Base-by-base conservation (phyloP, 352 stramenopile genomes). In the Aphanomyces cochlioides region DNA sequence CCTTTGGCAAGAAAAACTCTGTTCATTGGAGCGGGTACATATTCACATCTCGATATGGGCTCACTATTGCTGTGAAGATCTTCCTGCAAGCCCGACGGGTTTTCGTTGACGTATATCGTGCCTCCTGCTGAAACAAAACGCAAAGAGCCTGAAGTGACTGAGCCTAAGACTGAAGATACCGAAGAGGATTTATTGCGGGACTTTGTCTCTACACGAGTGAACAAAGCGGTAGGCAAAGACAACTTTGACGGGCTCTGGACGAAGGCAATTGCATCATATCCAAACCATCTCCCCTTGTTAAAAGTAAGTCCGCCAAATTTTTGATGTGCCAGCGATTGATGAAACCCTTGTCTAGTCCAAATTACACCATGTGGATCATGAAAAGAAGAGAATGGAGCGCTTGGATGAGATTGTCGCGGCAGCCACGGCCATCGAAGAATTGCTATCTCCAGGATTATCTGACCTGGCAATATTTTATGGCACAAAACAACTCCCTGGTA, bases 51-150 rank as follows among this genome's bases (percentile, higher is more conserved):
- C 28, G 28, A 28, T 28, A 2, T 0, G 28, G 28, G 28, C 28
- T 28, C 28, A 28, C 28, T 28, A 28, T 28, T 28, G 28, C 28
- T 28, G 28, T 28, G 2, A 28, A 28, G 28, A 28, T 28, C 82
- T 80, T 61, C 85, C 4, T 56, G 40, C 12, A 70, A 70, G 40
- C 64, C 87, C 0, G 76, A 78, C n/a, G 87, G 87, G 40, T 93
- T 93, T 64, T 67, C 80, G 17, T 80, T 95, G 67, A 75, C 79
- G 58, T 95, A 93, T 47, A 77, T 90, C n/a, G 83, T 95, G n/a
- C 81, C 85, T 3, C 76, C 83, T 3, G 79, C 82, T 6, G 78
- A 80, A 4, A 82, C 77, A 2, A 75, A 82, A 0, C 72, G 73
- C 21, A 92, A 93, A 72, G 79, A 90, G 4, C 79, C 81, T 1